phyloP scores from a whole-genome alignment of 2,329 filamentous ascomycete genomes.

The Knufia petricola region DNA sequence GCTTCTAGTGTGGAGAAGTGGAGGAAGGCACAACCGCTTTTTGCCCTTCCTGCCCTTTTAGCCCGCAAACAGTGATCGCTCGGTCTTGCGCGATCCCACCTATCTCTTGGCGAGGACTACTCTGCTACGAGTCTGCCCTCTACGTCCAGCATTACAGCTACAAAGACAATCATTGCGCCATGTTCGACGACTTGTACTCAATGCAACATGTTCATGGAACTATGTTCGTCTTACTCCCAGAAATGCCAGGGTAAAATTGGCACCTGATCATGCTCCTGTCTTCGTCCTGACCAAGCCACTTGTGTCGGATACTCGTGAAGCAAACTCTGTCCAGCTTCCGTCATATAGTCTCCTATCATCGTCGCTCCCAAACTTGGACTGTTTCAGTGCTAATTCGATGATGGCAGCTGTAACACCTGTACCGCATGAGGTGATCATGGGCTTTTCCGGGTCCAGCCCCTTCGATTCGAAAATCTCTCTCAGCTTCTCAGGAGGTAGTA shows the following conservation, averaged over 20 bases:
- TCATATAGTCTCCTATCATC: conserved; percentile 74
- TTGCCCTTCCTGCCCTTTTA: no score
- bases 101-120: neutral
- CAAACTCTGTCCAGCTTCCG: conserved; percentile 79
- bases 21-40: neutral
- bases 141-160: no score
- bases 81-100: neutral
- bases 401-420: conserved; percentile 90
- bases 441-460: conserved; percentile 66
- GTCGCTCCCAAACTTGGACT: conserved; percentile 62
- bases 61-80: neutral
- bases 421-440: conserved; percentile 81
- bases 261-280: neutral
- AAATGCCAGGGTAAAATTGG: no score
- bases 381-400: conserved; percentile 74
- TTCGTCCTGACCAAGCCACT: conserved; percentile 34
- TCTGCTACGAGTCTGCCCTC: no score
- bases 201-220: neutral
- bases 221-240: no score
- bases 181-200: no score
- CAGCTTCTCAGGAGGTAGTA: conserved; percentile 63
- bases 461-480: conserved; percentile 67
- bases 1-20: conserved; percentile 7
- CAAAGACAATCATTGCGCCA: no score
- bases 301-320: conserved; percentile 37